Evolutionary conservation across 2,329 filamentous ascomycete species (phyloP).

Genomic region (Ophiostoma triangulosporum): DNA sequence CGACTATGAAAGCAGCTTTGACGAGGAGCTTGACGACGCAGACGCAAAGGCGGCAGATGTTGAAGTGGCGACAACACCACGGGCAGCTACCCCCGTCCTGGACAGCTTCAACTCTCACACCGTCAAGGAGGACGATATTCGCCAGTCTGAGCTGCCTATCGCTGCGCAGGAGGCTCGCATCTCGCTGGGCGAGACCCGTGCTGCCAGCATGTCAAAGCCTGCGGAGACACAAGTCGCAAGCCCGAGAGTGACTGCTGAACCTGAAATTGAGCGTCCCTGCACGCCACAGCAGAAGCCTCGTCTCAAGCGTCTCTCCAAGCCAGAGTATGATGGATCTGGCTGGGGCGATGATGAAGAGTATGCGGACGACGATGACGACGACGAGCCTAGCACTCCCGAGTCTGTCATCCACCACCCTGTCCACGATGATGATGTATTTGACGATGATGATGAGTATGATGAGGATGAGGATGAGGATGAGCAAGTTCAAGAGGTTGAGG

Average conservation of each 20-base stretch:
- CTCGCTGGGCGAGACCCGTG: constrained; percentile 9
- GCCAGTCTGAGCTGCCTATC: constrained; percentile 5
- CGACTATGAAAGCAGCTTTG: constrained; percentile 44
- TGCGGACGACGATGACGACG: constrained; percentile 39
- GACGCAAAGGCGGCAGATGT: constrained; percentile 22
- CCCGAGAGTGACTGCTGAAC: constrained; percentile 20
- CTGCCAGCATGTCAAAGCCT: constrained; percentile 11
- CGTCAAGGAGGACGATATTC: constrained; percentile 11
- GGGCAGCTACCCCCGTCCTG: constrained; percentile 28
- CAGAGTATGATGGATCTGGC: constrained; percentile 49
- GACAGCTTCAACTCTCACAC: constrained; percentile 14
- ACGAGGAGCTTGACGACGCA: constrained; percentile 26
- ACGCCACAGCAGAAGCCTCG: constrained; percentile 39
- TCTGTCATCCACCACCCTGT: constrained; percentile 78
- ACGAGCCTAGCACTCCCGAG: constrained; percentile 63
- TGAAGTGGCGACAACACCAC: constrained; percentile 39
- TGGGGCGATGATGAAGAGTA: constrained; percentile 44
- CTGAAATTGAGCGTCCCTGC: constrained; percentile 24
- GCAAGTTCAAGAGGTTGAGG: background rate
- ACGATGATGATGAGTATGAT: constrained; percentile 8
- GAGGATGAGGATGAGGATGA: constrained; percentile 24
- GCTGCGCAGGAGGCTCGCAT: constrained; percentile 14
- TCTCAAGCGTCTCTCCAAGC: constrained; percentile 37
- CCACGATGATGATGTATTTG: constrained; percentile 15
- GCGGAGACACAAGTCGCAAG: constrained; percentile 20